Percentiles rank a stretch among this genome's conserved stretches.
These are phyloP conservation scores for Pleurotus platypus DNA, from an alignment of 768 basidiomycete genomes.

Conservation along the genomic window DNA sequence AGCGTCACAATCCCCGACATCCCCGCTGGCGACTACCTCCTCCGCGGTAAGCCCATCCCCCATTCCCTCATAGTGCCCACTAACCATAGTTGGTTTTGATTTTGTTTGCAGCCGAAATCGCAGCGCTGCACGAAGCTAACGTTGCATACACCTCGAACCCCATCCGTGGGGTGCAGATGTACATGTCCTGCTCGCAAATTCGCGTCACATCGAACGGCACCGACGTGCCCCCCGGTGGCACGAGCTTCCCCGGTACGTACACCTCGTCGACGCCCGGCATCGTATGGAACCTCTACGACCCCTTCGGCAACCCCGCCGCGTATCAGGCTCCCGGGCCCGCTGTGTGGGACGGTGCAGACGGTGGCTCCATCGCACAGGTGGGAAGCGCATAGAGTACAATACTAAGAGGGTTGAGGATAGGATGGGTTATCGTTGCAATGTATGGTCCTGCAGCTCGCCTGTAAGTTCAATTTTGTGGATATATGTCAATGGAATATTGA, in stretches of 20 bases:
- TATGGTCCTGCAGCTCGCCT: too few species aligned
- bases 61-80: neutral
- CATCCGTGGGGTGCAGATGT: slow-evolving; percentile 44
- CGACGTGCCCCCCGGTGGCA: slow-evolving; percentile 22
- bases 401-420: too few species aligned
- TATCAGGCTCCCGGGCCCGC: slow-evolving; percentile 28
- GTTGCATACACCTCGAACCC: slow-evolving; percentile 23
- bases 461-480: too few species aligned
- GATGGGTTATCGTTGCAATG: too few species aligned
- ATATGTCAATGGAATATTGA: too few species aligned
- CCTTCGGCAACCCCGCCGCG: slow-evolving; percentile 14
- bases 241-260: slow-evolving; percentile 27
- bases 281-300: slow-evolving; percentile 26
- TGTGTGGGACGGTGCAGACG: slow-evolving; percentile 26
- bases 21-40: slow-evolving; percentile 29
- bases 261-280: slow-evolving; percentile 27
- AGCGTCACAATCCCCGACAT: slow-evolving; percentile 29
- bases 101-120: slow-evolving; percentile 30
- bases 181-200: slow-evolving; percentile 47
- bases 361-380: slow-evolving; percentile 15
- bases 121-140: slow-evolving; percentile 30
- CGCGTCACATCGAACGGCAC: slow-evolving; percentile 29
- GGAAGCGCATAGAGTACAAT: neutral
- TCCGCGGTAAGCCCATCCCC: slow-evolving; percentile 21
- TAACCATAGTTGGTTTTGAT: slow-evolving; percentile 21